A percentile compares a stretch with the other conserved stretches of the same genome.
Conservation (phyloP, 2,329 filamentous ascomycete species). For the Elsinoe necatrix region DNA sequence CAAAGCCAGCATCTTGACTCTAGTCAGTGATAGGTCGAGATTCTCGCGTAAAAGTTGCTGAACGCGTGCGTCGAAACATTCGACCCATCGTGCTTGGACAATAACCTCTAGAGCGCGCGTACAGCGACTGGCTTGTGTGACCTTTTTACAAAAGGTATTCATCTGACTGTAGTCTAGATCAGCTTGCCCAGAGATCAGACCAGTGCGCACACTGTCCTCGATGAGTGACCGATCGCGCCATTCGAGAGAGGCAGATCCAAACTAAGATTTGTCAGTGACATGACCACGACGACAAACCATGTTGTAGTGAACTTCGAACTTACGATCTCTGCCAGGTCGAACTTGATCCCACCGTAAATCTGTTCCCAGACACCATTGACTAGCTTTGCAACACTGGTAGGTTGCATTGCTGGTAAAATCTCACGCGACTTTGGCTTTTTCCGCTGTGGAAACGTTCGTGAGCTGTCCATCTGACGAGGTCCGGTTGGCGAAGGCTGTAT, state of each 20-base stretch:
- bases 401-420: conserved; percentile 31
- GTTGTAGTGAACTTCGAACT: conserved; percentile 8
- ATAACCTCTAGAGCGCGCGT: conserved; percentile 52
- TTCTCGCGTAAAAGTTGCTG: conserved; percentile 34
- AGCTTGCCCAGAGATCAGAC: neutral
- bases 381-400: conserved; percentile 42
- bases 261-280: conserved; percentile 20
- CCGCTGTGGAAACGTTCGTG: neutral
- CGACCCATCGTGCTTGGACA: conserved; percentile 50
- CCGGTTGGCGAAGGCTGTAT: neutral
- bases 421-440: conserved; percentile 4
- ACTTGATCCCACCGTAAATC: conserved; percentile 36
- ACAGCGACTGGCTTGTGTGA: conserved; percentile 44
- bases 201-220: neutral
- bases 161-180: conserved; percentile 33
- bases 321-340: conserved; percentile 32
- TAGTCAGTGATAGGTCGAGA: conserved; percentile 37
- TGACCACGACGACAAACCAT: neutral
- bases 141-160: conserved; percentile 37
- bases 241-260: conserved; percentile 12
- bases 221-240: conserved; percentile 9
- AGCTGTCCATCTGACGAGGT: conserved; percentile 1
- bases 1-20: conserved; percentile 45
- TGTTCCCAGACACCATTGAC: conserved; percentile 45
- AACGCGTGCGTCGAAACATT: conserved; percentile 47